Conservation (phyloP, 192 early-diverging fungal species). For the Coemansia sp. region DNA sequence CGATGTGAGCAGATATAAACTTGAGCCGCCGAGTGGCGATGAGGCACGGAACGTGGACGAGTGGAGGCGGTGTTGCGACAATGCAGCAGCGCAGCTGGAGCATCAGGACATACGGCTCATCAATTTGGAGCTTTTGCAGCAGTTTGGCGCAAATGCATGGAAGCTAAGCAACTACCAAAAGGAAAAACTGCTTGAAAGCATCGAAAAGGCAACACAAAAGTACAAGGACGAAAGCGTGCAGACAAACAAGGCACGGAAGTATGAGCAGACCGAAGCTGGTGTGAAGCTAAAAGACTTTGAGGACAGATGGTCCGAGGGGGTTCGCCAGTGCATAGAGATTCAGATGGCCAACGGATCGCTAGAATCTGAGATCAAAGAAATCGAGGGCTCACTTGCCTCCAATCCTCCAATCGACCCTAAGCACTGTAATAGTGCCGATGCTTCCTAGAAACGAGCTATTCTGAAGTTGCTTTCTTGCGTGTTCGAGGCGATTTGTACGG, state of each 20-base stretch:
- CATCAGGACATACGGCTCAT: constrained; percentile 41
- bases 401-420: background rate
- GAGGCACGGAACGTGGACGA: constrained; percentile 8
- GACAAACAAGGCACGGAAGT: constrained; percentile 44
- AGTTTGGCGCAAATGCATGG: constrained; percentile 52
- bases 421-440: too few relatives aligned
- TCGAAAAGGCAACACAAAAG: constrained; percentile 25
- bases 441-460: too few relatives aligned
- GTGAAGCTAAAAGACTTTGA: constrained; percentile 34
- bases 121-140: constrained; percentile 51
- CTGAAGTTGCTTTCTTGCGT: too few relatives aligned
- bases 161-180: constrained; percentile 49
- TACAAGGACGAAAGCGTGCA: constrained; percentile 24
- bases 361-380: constrained; percentile 17
- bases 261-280: constrained; percentile 41
- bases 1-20: constrained; percentile 43
- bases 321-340: constrained; percentile 47
- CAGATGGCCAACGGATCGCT: constrained; percentile 40
- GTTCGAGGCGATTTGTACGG: too few relatives aligned
- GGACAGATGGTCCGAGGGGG: constrained; percentile 35
- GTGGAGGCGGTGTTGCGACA: constrained; percentile 37
- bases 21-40: constrained; percentile 18
- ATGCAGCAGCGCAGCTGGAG: constrained; percentile 52
- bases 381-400: constrained; percentile 5
- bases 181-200: constrained; percentile 23